Conservation (phyloP, 768 basidiomycete genomes). For the Mrakia frigida region DNA sequence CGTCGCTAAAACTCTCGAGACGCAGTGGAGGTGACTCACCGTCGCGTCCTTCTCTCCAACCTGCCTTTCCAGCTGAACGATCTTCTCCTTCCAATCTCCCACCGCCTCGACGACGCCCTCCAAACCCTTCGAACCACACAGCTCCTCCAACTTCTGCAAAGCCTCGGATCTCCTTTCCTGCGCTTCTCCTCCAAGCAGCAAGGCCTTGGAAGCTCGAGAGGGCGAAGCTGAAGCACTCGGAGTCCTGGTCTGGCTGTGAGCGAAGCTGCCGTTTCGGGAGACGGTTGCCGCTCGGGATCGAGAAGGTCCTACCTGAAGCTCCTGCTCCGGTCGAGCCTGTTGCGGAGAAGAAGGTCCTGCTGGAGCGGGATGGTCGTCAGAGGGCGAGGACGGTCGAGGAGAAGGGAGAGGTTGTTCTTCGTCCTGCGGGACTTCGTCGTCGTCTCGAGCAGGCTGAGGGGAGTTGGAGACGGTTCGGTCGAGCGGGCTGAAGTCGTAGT, state of each 20-base stretch:
- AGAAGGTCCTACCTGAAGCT: neutral
- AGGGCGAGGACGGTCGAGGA: neutral
- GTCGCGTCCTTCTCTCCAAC: neutral
- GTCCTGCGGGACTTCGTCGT: neutral
- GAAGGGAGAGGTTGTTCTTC: neutral
- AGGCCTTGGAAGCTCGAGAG: neutral
- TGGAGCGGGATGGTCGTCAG: neutral
- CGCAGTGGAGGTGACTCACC: neutral
- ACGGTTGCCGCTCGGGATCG: neutral
- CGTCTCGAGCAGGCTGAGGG: neutral
- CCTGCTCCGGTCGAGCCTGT: neutral
- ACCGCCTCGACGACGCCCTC: neutral
- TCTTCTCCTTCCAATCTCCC: neutral
- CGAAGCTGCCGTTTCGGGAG: neutral
- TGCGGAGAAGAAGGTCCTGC: neutral
- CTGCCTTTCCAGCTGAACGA: neutral
- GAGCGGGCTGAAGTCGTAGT: neutral
- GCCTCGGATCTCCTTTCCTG: neutral
- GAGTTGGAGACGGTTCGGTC: neutral
- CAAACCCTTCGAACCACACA: neutral
- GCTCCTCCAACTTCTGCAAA: neutral
- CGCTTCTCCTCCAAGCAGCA: neutral
- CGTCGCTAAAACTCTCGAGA: neutral
- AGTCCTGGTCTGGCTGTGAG: neutral
- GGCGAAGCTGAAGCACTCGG: neutral